Percentiles rank a stretch among this genome's conserved stretches.
These are phyloP conservation scores for Amanita molliuscula DNA, from an alignment of 768 basidiomycete species.

Conservation along the genomic window DNA sequence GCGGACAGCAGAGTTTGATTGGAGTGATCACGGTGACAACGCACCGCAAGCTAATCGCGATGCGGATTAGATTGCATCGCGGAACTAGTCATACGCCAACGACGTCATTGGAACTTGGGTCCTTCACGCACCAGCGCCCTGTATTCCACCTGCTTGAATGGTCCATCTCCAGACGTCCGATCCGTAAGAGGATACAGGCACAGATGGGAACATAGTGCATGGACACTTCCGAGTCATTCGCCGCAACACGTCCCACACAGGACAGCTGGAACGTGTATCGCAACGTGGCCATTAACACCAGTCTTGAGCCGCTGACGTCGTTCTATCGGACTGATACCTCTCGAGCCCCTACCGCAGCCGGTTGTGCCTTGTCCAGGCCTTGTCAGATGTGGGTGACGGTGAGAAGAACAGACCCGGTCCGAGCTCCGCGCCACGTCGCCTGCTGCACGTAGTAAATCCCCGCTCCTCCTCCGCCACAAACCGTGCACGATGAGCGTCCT, in stretches of 20 bases:
- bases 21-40: too few species aligned
- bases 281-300: not conserved
- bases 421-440: not conserved
- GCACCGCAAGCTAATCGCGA: too few species aligned
- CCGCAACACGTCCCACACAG: not conserved
- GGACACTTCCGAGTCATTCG: not conserved
- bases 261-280: not conserved
- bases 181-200: too few species aligned
- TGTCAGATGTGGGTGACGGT: not conserved
- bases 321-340: too few species aligned
- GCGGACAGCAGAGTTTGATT: too few species aligned
- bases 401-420: not conserved
- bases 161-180: too few species aligned
- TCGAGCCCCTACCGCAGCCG: not conserved
- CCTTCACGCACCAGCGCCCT: too few species aligned
- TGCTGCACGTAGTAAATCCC: not conserved
- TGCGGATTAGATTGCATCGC: too few species aligned
- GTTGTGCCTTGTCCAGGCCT: not conserved
- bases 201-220: too few species aligned
- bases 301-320: not conserved
- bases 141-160: too few species aligned
- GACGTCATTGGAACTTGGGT: too few species aligned
- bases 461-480: not conserved
- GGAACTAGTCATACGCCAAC: too few species aligned
- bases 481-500: slow-evolving; percentile 65